These are phyloP conservation scores for Nakazawaea ambrosiae DNA, from an alignment of 805 yeast species.

Conservation along the genomic window DNA sequence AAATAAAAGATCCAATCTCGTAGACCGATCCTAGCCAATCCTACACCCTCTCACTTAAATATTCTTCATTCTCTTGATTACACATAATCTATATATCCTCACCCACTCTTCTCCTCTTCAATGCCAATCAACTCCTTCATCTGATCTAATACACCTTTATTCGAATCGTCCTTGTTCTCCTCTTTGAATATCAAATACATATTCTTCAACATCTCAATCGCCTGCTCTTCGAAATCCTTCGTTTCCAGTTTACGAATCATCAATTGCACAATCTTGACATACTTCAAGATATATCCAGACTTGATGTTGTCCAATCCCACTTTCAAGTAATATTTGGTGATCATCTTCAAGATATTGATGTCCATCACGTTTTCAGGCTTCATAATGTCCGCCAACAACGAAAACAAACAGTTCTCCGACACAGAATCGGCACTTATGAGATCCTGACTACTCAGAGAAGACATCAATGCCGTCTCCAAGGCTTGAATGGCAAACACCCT, in stretches of 20 bases:
- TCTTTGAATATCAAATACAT: slow-evolving; percentile 22
- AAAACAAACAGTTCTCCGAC: slow-evolving; percentile 70
- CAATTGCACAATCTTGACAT: slow-evolving; percentile 10
- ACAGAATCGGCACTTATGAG: slow-evolving; percentile 43
- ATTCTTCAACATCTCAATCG: slow-evolving; percentile 25
- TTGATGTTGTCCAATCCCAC: slow-evolving; percentile 8
- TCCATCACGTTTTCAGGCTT: slow-evolving; percentile 40
- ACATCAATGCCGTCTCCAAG: slow-evolving; percentile 47
- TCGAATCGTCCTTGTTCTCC: slow-evolving; percentile 13
- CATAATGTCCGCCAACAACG: slow-evolving; percentile 59
- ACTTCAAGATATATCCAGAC: slow-evolving; percentile 7
- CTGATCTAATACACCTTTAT: slow-evolving; percentile 15
- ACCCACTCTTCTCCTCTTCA: not conserved
- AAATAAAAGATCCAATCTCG: too few relatives aligned
- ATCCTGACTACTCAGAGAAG: slow-evolving; percentile 26
- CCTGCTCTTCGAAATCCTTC: slow-evolving; percentile 24
- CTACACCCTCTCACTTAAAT: too few relatives aligned
- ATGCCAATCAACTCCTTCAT: slow-evolving; percentile 5
- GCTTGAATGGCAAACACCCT: slow-evolving; percentile 57
- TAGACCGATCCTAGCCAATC: too few relatives aligned
- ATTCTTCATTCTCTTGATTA: too few relatives aligned
- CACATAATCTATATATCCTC: not conserved
- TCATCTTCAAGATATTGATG: slow-evolving; percentile 22
- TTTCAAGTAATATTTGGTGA: slow-evolving; percentile 10
- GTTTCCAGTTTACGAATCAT: slow-evolving; percentile 9